Conservation (phyloP, 192 early-diverging fungal genomes). For the Coemansia sp. region DNA sequence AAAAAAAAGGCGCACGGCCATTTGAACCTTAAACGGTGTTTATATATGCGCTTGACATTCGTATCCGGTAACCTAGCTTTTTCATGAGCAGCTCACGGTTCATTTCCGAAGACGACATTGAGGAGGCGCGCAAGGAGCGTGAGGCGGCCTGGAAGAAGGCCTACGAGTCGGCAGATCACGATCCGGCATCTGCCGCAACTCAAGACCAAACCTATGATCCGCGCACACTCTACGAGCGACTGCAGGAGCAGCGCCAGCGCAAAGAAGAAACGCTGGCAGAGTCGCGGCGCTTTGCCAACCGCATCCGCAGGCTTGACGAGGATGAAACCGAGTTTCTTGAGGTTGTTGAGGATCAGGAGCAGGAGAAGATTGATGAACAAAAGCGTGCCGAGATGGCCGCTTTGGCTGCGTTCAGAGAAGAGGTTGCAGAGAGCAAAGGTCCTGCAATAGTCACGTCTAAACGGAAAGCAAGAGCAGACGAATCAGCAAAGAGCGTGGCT, state of each 20-base stretch:
- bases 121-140: conserved; percentile 40
- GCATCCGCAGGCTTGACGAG: conserved; percentile 63
- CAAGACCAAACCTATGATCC: conserved; percentile 57
- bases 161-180: conserved; percentile 15
- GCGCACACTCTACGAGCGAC: conserved; percentile 70
- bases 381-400: conserved; percentile 14
- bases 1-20: too few relatives aligned
- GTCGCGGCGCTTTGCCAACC: conserved; percentile 46
- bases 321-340: conserved; percentile 71
- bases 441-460: neutral
- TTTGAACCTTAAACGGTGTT: too few relatives aligned
- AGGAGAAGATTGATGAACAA: conserved; percentile 7
- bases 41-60: neutral
- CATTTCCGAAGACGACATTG: conserved; percentile 30
- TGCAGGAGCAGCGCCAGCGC: conserved; percentile 64
- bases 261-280: conserved; percentile 66
- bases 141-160: conserved; percentile 37
- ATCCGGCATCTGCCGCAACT: neutral
- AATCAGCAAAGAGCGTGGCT: neutral
- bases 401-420: conserved; percentile 25
- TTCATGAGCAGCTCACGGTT: conserved; percentile 33
- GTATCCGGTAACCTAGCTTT: neutral
- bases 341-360: conserved; percentile 49
- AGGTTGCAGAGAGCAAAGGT: conserved; percentile 19
- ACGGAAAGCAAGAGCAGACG: neutral